These are phyloP conservation scores for Vachellia collinsii DNA, from an alignment of 306 rosid genomes.

Conservation along the genomic window DNA sequence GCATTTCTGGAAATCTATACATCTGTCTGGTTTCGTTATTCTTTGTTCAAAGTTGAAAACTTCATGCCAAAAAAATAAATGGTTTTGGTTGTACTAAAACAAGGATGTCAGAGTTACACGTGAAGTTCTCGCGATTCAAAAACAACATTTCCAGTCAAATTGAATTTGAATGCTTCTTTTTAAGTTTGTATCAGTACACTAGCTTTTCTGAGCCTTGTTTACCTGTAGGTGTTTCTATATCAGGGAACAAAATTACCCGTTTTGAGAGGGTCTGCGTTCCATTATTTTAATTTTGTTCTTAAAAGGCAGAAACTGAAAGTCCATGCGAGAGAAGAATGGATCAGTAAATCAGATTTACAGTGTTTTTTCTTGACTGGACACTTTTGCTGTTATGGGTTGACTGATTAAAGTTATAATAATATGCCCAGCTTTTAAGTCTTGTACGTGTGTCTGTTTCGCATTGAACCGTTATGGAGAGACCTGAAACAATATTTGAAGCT, in stretches of 20 bases:
- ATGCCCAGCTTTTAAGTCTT: slow-evolving; percentile 32
- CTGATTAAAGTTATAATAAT: slow-evolving; percentile 1
- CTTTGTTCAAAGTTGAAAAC: slow-evolving; percentile 5
- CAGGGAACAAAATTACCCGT: slow-evolving; percentile 26
- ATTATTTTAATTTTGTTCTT: neutral
- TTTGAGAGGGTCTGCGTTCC: neutral
- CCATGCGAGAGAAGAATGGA: slow-evolving; percentile 42
- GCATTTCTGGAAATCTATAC: slow-evolving; percentile 43
- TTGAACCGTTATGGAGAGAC: neutral
- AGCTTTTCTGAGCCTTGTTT: neutral
- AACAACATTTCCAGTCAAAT: slow-evolving; percentile 45
- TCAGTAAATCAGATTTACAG: slow-evolving; percentile 23
- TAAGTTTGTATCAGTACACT: neutral
- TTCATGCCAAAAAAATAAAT: neutral
- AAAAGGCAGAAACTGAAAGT: neutral
- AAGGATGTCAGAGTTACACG: slow-evolving; percentile 67
- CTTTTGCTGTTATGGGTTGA: slow-evolving; percentile 33
- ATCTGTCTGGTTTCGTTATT: slow-evolving; percentile 28
- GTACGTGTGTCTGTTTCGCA: slow-evolving; percentile 19
- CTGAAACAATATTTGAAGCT: neutral
- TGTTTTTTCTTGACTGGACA: slow-evolving; percentile 42
- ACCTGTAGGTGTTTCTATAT: slow-evolving; percentile 36
- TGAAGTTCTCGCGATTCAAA: slow-evolving; percentile 64
- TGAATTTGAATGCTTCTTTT: neutral
- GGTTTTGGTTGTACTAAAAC: slow-evolving; percentile 41